phyloP scores from a whole-genome alignment of 768 basidiomycete species.

The Postia placenta region DNA sequence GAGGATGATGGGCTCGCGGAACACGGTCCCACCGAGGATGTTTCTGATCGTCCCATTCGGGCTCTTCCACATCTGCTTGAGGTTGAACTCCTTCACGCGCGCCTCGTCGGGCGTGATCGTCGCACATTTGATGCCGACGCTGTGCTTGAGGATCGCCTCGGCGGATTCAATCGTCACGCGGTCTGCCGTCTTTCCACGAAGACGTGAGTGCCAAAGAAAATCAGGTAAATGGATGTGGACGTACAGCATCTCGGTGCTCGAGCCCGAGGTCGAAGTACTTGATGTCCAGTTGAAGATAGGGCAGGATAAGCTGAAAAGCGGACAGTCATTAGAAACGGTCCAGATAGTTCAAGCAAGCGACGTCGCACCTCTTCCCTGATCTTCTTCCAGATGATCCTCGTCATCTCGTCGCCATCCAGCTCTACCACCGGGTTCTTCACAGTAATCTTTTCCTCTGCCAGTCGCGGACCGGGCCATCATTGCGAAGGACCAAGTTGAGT shows the following conservation, averaged over 20 bases:
- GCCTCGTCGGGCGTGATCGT: conserved; percentile 99
- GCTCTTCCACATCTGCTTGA: conserved; percentile 99
- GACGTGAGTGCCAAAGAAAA: background rate
- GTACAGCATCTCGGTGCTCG: conserved; percentile 83
- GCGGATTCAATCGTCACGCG: conserved; percentile 90
- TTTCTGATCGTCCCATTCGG: conserved; percentile 98
- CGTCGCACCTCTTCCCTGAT: conserved; percentile 82
- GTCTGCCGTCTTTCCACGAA: conserved; percentile 70
- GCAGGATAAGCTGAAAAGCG: conserved; percentile 74
- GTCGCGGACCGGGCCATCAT: background rate
- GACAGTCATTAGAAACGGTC: background rate
- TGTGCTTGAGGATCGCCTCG: conserved; percentile 89
- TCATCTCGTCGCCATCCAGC: conserved; percentile 99
- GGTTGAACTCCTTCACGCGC: conserved; percentile 91
- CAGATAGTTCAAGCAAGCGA: background rate
- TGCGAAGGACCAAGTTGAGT: too few relatives aligned
- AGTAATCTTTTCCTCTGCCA: conserved; percentile 50
- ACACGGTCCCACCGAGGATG: conserved; percentile 96
- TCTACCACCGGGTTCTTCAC: conserved; percentile 90
- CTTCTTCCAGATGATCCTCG: conserved; percentile 98
- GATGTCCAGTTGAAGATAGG: conserved; percentile 92
- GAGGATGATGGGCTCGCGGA: conserved; percentile 97
- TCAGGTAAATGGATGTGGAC: conserved; percentile 15
- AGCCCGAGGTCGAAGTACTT: conserved; percentile 98
- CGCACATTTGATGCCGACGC: conserved; percentile 98